Base-by-base conservation (phyloP, 2,329 filamentous ascomycete species). In the Drechslerella dactyloides region DNA sequence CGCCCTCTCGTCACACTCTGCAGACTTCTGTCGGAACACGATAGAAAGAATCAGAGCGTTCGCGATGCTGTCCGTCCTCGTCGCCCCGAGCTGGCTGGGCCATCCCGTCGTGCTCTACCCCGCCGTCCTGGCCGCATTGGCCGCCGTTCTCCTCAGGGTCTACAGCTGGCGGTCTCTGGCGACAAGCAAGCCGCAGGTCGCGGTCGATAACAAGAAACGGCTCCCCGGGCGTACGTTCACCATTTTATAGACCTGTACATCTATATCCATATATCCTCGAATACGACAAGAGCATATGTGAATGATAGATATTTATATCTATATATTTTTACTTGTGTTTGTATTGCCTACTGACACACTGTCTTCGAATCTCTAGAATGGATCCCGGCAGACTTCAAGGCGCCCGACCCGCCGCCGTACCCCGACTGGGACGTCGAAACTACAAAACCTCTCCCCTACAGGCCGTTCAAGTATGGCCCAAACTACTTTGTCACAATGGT, bases 391-490 rank as follows among this genome's bases (percentile, higher is more conserved):
- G 75, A 80, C 58, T 91, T 89, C 81, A 82, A 83, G 69, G 81
- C 86, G 1, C 88, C 89, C 0, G 78, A 80, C 0, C 85, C 88
- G 2, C 59, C 80, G 0, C 85, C 89, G 0, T 91, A 90, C 75
- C 85, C 85, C 0, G 79, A 85, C 77, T 93, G 90, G 89, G 86
- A 87, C 48, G 78, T 92, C 37, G 82, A 84, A 23, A 80, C 81
- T n/a, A 90, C 88, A 1, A 88, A 89, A 69, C 90, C 90, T 0
- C 84, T 91, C 0, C 89, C 89, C 0, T 93, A 93, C 79, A 85
- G 90, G 4, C 89, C 90, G 0, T 93, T 93, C 79, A 85, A 88
- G 75, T 86, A 91, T 78, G 90, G 90, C 0, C 89, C 89, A 78
- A 78, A 78, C 79, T 80, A 56, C n/a, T 53, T 55, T 44, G 69